Conservation (phyloP, 768 basidiomycete species). For the Mycena chlorophos region DNA sequence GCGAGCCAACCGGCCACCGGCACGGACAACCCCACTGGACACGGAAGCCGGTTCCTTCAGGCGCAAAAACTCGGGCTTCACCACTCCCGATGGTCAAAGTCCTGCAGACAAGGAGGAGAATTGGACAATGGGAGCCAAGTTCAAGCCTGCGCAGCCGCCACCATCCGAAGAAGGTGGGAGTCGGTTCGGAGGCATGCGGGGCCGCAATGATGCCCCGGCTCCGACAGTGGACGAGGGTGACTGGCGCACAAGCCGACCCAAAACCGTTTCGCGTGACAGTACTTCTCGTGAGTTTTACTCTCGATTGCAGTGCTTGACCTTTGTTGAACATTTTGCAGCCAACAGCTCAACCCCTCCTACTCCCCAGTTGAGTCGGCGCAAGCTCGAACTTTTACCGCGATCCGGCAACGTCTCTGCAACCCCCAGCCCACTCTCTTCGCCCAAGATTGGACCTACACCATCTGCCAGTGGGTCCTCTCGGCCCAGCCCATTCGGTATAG, state of each 20-base stretch:
- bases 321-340: constrained; percentile 41
- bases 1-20: constrained; percentile 59
- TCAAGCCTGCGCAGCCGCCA: constrained; percentile 52
- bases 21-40: constrained; percentile 43
- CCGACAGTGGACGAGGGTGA: constrained; percentile 60
- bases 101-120: constrained; percentile 77
- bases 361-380: constrained; percentile 75
- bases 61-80: constrained; percentile 61
- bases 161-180: constrained; percentile 41
- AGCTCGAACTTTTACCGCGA: constrained; percentile 85
- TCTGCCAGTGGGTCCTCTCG: constrained; percentile 40
- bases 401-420: constrained; percentile 64
- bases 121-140: constrained; percentile 76
- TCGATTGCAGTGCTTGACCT: constrained; percentile 1
- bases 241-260: constrained; percentile 62
- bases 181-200: constrained; percentile 49
- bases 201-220: constrained; percentile 56
- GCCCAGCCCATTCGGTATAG: constrained; percentile 85
- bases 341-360: constrained; percentile 76
- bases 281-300: constrained; percentile 58
- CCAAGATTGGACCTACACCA: constrained; percentile 59
- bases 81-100: constrained; percentile 44
- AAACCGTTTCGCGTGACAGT: constrained; percentile 44
- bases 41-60: constrained; percentile 47
- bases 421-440: constrained; percentile 78